phyloP scores from a whole-genome alignment of 2,329 filamentous ascomycete genomes.

The Penicillium sp. region DNA sequence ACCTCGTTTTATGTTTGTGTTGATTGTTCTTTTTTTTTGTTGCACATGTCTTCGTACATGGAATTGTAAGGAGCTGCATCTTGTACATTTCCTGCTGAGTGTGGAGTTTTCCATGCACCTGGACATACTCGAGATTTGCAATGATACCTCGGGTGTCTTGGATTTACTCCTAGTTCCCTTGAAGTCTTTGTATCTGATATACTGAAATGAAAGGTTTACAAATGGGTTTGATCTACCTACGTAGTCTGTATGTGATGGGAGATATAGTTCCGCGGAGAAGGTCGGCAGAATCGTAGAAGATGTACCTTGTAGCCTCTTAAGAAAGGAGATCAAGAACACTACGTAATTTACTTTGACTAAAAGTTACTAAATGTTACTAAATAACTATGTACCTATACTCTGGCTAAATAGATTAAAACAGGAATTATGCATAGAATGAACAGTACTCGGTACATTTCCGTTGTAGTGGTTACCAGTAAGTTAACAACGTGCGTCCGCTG shows the following conservation, averaged over 20 bases:
- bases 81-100: conserved; percentile 21
- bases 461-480: conserved; percentile 5
- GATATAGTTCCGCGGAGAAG: not conserved
- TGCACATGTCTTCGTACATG: not conserved
- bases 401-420: not conserved
- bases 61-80: conserved; percentile 8
- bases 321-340: too few species aligned
- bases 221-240: too few species aligned
- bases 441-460: not conserved
- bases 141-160: conserved; percentile 10
- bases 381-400: not conserved
- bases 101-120: conserved; percentile 9
- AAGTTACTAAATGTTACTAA: not conserved
- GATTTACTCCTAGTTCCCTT: not conserved
- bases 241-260: not conserved
- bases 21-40: not conserved
- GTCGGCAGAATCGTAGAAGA: not conserved
- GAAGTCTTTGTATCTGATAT: conserved; percentile 3
- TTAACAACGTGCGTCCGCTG: conserved; percentile 21
- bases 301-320: not conserved
- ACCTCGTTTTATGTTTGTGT: not conserved
- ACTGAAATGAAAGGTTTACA: not conserved
- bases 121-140: conserved; percentile 13
- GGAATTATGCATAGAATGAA: not conserved
- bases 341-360: not conserved